Evolutionary conservation across 306 rosid genomes (phyloP), one percentile per base, ranked within the genome.

Genomic region (Adenanthera pavonina): DNA sequence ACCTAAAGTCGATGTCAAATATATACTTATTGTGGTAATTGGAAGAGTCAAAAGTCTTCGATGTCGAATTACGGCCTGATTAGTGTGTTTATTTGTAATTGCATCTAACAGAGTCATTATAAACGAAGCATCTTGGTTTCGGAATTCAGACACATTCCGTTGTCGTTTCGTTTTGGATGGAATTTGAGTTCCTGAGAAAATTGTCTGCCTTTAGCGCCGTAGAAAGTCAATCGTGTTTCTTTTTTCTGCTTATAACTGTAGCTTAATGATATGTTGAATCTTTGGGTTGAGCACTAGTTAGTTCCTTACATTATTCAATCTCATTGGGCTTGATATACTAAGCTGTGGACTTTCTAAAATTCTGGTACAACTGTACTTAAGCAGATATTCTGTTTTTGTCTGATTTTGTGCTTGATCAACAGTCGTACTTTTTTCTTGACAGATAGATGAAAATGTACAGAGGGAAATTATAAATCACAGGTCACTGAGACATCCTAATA

Each of bases 371-470:
- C 79, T 71, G 54, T 8, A n/a, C 75, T 75, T 36, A 13, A 56
- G 8, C 19, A 52, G n/a, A 54, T 74, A 56, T 59, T 57, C 36
- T 80, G 71, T 56, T 15, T 81, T 25, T 25, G 30, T 25, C 1
- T 1, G 77, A 51, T 56, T 2, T 65, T 46, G 77, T 69, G 53
- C 40, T 77, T 80, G 80, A 69, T 69, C 56, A 11, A 46, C 20
- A 20, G 56, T 76, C 52, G 19, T 77, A 52, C 67, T 70, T 69
- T 13, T 73, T 16, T 74, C 47, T 87, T 85, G 8, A 86, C 94
- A 95, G 99, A 95, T 95, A 78, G 99, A 95, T 89, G 99, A 93
- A 90, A 95, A 91, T 88, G 99, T 95, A 73, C 89, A 88, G n/a
- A 87, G 97, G 83, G 99, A 95, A 85, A 95, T 95, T 53, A 95